These are phyloP conservation scores for Lactarius evosmus DNA, from an alignment of 768 basidiomycete species.

Conservation along the genomic window DNA sequence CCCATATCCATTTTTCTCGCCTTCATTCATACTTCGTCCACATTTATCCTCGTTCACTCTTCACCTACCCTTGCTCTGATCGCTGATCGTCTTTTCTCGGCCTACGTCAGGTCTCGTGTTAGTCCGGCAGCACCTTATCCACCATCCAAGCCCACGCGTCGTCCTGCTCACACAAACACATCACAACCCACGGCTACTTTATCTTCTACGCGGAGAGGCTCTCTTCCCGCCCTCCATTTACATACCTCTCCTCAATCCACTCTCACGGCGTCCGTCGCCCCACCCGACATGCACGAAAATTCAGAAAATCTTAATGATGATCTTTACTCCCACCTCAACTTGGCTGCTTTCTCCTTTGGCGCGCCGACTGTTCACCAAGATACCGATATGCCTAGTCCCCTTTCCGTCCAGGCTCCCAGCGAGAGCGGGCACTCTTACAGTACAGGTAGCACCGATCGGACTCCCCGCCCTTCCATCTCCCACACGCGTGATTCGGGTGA, in stretches of 20 bases:
- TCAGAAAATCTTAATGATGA: slow-evolving; percentile 25
- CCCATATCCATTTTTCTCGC: not conserved
- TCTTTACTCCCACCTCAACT: slow-evolving; percentile 37
- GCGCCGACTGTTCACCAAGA: slow-evolving; percentile 33
- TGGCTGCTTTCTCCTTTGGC: slow-evolving; percentile 45
- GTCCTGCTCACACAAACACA: slow-evolving; percentile 25
- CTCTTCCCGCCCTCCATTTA: slow-evolving; percentile 33
- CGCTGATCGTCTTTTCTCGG: slow-evolving; percentile 9
- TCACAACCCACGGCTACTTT: slow-evolving; percentile 30
- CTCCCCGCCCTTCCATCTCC: slow-evolving; percentile 46
- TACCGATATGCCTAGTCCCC: slow-evolving; percentile 39
- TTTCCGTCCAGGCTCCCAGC: slow-evolving; percentile 30
- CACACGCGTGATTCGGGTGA: slow-evolving; percentile 34
- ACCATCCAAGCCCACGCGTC: slow-evolving; percentile 27
- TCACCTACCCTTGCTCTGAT: slow-evolving; percentile 6
- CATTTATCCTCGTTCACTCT: not conserved
- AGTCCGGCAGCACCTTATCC: slow-evolving; percentile 28
- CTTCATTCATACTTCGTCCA: not conserved
- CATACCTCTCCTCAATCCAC: slow-evolving; percentile 28
- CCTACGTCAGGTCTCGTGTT: slow-evolving; percentile 20
- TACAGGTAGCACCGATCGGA: slow-evolving; percentile 39
- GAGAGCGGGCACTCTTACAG: slow-evolving; percentile 26
- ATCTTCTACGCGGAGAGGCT: slow-evolving; percentile 31
- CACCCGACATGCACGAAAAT: slow-evolving; percentile 29
- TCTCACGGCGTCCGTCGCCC: slow-evolving; percentile 23